Evolutionary conservation across 202 grass and related monocot genomes (phyloP).

Genomic region (Carex arenaria): DNA sequence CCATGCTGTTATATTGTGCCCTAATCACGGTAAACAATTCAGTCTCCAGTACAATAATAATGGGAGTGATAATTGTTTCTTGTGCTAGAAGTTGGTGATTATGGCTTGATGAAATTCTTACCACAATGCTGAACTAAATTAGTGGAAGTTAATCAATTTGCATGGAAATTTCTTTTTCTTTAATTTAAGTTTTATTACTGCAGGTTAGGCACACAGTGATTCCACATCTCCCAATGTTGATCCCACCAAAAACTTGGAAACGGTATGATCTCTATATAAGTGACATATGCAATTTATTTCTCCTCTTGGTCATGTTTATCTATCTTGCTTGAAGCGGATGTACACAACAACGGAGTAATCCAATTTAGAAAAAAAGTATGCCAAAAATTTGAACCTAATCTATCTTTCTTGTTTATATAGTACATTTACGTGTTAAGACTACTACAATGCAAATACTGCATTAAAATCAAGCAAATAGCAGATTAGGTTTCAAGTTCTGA

Average conservation of each 20-base stretch:
- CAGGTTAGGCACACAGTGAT: slow-evolving; percentile 84
- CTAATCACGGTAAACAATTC: neutral
- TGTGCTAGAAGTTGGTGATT: neutral
- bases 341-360: neutral
- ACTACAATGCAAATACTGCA: neutral
- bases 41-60: neutral
- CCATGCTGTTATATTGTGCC: neutral
- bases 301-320: slow-evolving; percentile 4
- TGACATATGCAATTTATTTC: neutral
- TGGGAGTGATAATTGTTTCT: neutral
- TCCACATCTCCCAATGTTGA: slow-evolving; percentile 91
- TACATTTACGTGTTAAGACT: neutral
- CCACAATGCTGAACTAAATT: neutral
- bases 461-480: neutral
- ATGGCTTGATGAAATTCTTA: neutral
- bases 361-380: neutral
- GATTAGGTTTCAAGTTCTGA: neutral
- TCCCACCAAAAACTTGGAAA: slow-evolving; percentile 79
- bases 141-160: neutral
- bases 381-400: neutral
- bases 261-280: slow-evolving; percentile 50
- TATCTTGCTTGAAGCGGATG: neutral
- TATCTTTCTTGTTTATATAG: neutral
- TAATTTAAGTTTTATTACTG: slow-evolving; percentile 23
- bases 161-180: neutral